These are phyloP conservation scores for Botrytis paeoniae DNA, from an alignment of 2,329 filamentous ascomycete species.

Conservation along the genomic window DNA sequence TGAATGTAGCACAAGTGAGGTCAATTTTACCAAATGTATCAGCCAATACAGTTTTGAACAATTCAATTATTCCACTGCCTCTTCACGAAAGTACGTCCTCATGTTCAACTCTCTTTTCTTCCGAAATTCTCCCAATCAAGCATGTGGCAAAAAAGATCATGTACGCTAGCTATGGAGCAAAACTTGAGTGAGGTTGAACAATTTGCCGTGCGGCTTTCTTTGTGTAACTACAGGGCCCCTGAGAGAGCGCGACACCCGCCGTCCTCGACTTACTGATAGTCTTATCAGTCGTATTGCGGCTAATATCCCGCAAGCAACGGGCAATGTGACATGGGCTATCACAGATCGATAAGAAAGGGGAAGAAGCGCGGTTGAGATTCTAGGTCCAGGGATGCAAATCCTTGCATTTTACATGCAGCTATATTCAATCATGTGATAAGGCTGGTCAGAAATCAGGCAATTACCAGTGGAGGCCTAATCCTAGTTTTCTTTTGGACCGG, in stretches of 20 bases:
- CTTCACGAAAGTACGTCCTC: not conserved
- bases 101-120: not conserved
- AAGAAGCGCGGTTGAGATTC: conserved; percentile 9
- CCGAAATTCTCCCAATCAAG: not conserved
- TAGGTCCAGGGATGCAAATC: conserved; percentile 17
- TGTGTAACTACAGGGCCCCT: conserved; percentile 13
- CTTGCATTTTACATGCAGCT: conserved; percentile 23
- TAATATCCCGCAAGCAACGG: conserved; percentile 10
- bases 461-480: not conserved
- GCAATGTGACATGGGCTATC: not conserved
- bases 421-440: conserved; percentile 23
- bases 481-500: not conserved
- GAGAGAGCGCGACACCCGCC: conserved; percentile 12
- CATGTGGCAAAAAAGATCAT: not conserved
- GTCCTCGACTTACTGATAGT: not conserved
- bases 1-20: not conserved
- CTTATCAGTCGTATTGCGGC: conserved; percentile 9
- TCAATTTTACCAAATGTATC: not conserved
- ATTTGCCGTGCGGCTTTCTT: conserved; percentile 15
- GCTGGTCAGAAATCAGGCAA: conserved; percentile 11
- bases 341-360: not conserved
- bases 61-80: not conserved
- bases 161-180: not conserved
- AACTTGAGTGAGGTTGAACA: conserved; percentile 12
- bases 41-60: not conserved